phyloP scores from a whole-genome alignment of 2,329 filamentous ascomycete genomes.

The Sporothrix brunneoviolacea region DNA sequence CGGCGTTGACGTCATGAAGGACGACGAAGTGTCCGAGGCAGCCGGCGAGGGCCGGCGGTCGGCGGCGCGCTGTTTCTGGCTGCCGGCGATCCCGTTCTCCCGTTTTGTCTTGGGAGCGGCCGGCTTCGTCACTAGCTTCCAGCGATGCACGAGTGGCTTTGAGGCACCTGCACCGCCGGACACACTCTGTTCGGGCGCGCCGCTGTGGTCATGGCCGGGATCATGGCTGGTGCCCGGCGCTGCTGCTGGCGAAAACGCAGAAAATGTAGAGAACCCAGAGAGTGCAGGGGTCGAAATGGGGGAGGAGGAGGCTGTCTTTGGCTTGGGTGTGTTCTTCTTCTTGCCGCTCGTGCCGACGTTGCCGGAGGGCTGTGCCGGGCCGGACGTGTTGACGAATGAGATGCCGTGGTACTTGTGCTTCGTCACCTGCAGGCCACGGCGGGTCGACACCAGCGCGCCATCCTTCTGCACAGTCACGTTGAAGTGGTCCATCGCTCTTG shows the following conservation, averaged over 20 bases:
- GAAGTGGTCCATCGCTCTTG: slow-evolving; percentile 31
- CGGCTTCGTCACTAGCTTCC: slow-evolving; percentile 24
- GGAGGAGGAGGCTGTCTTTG: background rate
- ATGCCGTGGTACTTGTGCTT: slow-evolving; percentile 34
- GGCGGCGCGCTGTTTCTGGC: background rate
- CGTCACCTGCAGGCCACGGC: slow-evolving; percentile 33
- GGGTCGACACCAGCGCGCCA: slow-evolving; percentile 31
- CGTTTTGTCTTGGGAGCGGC: slow-evolving; percentile 1
- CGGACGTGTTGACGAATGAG: slow-evolving; percentile 32
- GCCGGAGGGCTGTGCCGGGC: slow-evolving; percentile 17
- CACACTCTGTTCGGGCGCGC: background rate
- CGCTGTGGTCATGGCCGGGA: background rate
- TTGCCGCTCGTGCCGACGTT: slow-evolving; percentile 4
- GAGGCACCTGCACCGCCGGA: background rate
- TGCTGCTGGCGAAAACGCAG: background rate
- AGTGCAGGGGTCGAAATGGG: slow-evolving; percentile 3
- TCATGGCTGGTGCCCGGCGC: background rate
- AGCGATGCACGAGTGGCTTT: slow-evolving; percentile 19
- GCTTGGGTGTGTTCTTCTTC: background rate
- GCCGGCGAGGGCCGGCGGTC: slow-evolving; percentile 2
- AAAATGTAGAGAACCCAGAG: background rate
- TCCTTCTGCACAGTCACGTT: slow-evolving; percentile 31
- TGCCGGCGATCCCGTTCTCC: background rate
- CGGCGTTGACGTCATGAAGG: background rate
- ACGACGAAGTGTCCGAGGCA: slow-evolving; percentile 2